These are phyloP conservation scores for Aspergillus sp. DNA, from an alignment of 2,329 filamentous ascomycete genomes.

Conservation along the genomic window DNA sequence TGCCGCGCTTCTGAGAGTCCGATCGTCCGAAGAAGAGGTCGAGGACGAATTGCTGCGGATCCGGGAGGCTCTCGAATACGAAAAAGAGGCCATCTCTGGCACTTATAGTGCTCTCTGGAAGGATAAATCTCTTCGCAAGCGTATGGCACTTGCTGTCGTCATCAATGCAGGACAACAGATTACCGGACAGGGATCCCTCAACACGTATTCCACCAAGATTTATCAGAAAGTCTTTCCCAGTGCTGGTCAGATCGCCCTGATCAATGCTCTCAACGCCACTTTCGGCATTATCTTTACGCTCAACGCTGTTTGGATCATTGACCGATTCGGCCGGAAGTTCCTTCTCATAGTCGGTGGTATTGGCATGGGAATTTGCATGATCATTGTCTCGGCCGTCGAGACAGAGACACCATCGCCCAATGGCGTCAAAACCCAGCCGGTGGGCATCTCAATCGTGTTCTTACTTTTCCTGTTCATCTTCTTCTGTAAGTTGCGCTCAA, in stretches of 20 bases:
- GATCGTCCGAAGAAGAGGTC: conserved; percentile 64
- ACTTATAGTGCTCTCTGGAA: conserved; percentile 68
- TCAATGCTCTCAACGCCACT: conserved; percentile 73
- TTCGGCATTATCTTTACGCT: conserved; percentile 71
- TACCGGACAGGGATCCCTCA: conserved; percentile 70
- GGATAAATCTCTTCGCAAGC: conserved; percentile 66
- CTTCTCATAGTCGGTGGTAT: conserved; percentile 66
- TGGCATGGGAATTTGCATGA: conserved; percentile 70
- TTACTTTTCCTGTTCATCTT: conserved; percentile 64
- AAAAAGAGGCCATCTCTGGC: conserved; percentile 65
- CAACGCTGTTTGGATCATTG: conserved; percentile 71
- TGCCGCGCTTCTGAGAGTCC: conserved; percentile 57
- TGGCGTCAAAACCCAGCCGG: conserved; percentile 57
- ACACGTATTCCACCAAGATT: conserved; percentile 71
- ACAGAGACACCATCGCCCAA: conserved; percentile 55
- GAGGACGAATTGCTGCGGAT: conserved; percentile 66
- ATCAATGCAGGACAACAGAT: conserved; percentile 71
- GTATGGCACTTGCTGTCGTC: conserved; percentile 63
- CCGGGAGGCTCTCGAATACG: conserved; percentile 67
- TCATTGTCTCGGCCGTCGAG: conserved; percentile 60
- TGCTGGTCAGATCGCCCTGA: conserved; percentile 63
- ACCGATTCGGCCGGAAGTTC: conserved; percentile 69
- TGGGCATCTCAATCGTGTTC: conserved; percentile 68
- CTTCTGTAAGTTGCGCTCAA: conserved; percentile 30
- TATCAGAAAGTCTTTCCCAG: conserved; percentile 68